Evolutionary conservation across 805 yeast species (phyloP), one percentile per base, ranked within the genome.

Genomic region (Maudiozyma barnettii): DNA sequence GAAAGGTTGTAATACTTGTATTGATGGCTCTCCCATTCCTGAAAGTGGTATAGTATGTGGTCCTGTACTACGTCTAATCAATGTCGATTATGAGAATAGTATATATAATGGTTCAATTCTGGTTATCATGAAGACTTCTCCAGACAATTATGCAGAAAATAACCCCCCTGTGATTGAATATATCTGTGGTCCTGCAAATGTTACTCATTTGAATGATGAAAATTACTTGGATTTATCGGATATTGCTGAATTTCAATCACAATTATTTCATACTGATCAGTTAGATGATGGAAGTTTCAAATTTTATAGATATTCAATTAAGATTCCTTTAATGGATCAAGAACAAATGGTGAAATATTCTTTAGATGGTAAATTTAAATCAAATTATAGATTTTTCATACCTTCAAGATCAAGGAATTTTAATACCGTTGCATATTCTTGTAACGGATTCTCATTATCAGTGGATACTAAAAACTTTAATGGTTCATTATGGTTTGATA

Each of bases 401-500:
- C 96, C 97, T 0, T 69, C 83, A 0, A 52, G 57, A 1, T 57
- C 67, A 2, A 80, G 81, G 59, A 75, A 89, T 22, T 87, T 88
- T 87, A 90, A 89, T 62, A 74, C 82, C 5, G 74, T 89, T 66
- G 82, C 91, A 19, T 83, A 77, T 64, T 86, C 96, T 1, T 90
- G 97, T 68, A 90, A 90, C 60, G 97, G 97, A 10, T 91, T 89
- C 63, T 84, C 95, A 1, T 61, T 85, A 44, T 75, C 75, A 4
- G 82, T 86, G 0, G 84, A 82, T 46, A 81, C 96, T 1, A 57
- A 69, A 0, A 64, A 64, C 5, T 93, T 80, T 67, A 78, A 80
- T 49, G 86, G 90, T 8, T 81, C 86, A 2, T 65, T 93, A 52
- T 91, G 98, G 98, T 73, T 70, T 37, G 97, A 93, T 60, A 95